Percentiles rank a stretch among this genome's conserved stretches.
Conservation (phyloP, 108 stramenopile genomes). For the Nitzschia putrida region DNA sequence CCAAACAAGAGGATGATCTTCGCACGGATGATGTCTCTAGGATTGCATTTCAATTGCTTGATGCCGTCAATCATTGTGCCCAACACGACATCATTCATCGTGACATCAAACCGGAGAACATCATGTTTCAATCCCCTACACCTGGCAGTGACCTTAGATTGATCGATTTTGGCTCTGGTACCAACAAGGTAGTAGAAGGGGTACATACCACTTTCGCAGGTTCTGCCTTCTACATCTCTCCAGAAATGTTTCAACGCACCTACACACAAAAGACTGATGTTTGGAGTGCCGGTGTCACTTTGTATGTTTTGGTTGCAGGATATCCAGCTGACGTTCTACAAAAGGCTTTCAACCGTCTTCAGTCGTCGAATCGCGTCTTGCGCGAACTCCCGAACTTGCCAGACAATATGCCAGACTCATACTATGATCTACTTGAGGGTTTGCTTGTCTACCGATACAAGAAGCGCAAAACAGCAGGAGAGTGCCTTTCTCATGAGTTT, state of each 20-base stretch:
- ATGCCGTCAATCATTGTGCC: conserved; percentile 76
- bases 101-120: conserved; percentile 52
- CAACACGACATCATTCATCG: conserved; percentile 60
- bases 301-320: conserved; percentile 84
- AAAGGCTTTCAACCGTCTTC: conserved; percentile 72
- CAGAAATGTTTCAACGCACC: conserved; percentile 77
- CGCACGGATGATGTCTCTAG: conserved; percentile 84
- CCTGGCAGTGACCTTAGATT: conserved; percentile 63
- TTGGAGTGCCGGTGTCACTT: conserved; percentile 70
- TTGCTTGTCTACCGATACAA: conserved; percentile 66
- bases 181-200: conserved; percentile 29
- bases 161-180: conserved; percentile 87
- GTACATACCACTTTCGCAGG: conserved; percentile 80
- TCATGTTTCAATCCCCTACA: conserved; percentile 63
- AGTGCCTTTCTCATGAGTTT: conserved; percentile 68
- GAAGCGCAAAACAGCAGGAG: conserved; percentile 53
- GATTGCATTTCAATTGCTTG: conserved; percentile 73
- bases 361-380: conserved; percentile 48
- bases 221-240: conserved; percentile 81
- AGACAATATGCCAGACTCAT: conserved; percentile 73
- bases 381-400: conserved; percentile 69
- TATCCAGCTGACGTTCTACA: conserved; percentile 75
- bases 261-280: conserved; percentile 71
- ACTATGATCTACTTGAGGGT: conserved; percentile 66
- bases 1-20: conserved; percentile 56